Evolutionary conservation across 371 early-diverging fungal species (phyloP).

Genomic region (Mortierella sp.): DNA sequence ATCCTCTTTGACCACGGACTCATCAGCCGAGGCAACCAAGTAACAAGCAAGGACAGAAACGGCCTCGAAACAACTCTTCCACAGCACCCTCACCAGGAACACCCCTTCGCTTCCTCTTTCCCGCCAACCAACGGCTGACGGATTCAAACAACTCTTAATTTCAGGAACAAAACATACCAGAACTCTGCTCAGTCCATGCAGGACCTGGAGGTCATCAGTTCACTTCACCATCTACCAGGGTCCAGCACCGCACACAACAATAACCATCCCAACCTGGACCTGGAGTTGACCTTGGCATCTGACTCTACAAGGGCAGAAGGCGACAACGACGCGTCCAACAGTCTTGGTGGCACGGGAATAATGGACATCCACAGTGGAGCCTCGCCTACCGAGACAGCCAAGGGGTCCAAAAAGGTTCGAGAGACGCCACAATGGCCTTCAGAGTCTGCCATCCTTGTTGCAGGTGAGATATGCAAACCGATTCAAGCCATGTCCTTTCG

Average conservation of each 20-base stretch:
- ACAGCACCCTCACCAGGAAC: not conserved
- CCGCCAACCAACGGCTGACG: not conserved
- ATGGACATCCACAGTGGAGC: not conserved
- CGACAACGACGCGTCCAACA: not conserved
- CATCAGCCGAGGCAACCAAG: not conserved
- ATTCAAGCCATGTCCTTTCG: not conserved
- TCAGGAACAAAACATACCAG: not conserved
- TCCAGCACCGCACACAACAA: not conserved
- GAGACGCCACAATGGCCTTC: slow-evolving; percentile 49
- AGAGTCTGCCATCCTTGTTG: slow-evolving; percentile 55
- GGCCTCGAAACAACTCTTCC: not conserved
- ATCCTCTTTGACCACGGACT: not conserved
- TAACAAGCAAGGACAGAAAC: not conserved
- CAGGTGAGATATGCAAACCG: slow-evolving; percentile 25
- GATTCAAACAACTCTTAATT: not conserved
- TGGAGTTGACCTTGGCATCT: slow-evolving; percentile 4
- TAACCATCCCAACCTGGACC: slow-evolving; percentile 11
- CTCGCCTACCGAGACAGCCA: not conserved
- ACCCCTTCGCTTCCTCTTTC: not conserved
- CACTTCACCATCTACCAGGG: slow-evolving; percentile 3
- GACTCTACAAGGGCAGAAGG: not conserved
- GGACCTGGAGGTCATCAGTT: slow-evolving; percentile 6
- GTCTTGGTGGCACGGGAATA: not conserved
- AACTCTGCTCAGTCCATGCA: not conserved
- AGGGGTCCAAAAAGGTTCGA: not conserved